Evolutionary conservation across 2,329 filamentous ascomycete genomes (phyloP).

Genomic region (Dendryphion nanum): DNA sequence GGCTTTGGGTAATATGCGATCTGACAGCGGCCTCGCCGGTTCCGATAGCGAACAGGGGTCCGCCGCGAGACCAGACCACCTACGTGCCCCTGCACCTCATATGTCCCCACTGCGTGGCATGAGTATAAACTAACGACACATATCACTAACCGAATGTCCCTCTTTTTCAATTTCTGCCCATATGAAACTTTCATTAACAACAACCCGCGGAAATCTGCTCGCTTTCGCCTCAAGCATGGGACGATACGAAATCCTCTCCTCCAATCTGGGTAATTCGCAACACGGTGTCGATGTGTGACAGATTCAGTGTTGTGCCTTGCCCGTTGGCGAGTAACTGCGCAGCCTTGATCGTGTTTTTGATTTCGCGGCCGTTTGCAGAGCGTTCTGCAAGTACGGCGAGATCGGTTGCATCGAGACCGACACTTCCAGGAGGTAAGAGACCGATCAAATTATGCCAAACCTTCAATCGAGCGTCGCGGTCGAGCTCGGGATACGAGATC

Average conservation of each 20-base stretch:
- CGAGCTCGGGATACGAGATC: slow-evolving; percentile 49
- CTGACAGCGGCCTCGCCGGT: slow-evolving; percentile 12
- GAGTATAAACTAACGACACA: slow-evolving; percentile 15
- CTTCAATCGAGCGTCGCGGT: slow-evolving; percentile 38
- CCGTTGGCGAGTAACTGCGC: slow-evolving; percentile 41
- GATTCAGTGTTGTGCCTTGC: slow-evolving; percentile 14
- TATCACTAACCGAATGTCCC: slow-evolving; percentile 8
- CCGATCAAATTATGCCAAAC: slow-evolving; percentile 36
- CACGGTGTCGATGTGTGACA: slow-evolving; percentile 33
- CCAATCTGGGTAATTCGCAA: slow-evolving; percentile 24
- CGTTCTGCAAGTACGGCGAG: slow-evolving; percentile 25
- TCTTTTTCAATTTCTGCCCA: slow-evolving; percentile 16
- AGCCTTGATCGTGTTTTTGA: slow-evolving; percentile 48
- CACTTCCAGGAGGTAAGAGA: slow-evolving; percentile 8
- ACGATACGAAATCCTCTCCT: slow-evolving; percentile 3
- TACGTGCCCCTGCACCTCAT: slow-evolving; percentile 10
- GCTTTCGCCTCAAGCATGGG: slow-evolving; percentile 17
- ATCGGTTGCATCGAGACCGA: slow-evolving; percentile 16
- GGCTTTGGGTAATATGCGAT: slow-evolving; percentile 29
- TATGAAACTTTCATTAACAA: slow-evolving; percentile 24
- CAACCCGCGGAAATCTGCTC: slow-evolving; percentile 6
- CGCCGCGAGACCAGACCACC: slow-evolving; percentile 18
- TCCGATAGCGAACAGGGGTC: slow-evolving; percentile 24
- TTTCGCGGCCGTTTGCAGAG: slow-evolving; percentile 29
- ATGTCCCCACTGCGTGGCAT: slow-evolving; percentile 6